Percentiles rank a stretch among this genome's conserved stretches.
Conservation (phyloP, 2,329 filamentous ascomycete species). For the Colletotrichum theobromicola region DNA sequence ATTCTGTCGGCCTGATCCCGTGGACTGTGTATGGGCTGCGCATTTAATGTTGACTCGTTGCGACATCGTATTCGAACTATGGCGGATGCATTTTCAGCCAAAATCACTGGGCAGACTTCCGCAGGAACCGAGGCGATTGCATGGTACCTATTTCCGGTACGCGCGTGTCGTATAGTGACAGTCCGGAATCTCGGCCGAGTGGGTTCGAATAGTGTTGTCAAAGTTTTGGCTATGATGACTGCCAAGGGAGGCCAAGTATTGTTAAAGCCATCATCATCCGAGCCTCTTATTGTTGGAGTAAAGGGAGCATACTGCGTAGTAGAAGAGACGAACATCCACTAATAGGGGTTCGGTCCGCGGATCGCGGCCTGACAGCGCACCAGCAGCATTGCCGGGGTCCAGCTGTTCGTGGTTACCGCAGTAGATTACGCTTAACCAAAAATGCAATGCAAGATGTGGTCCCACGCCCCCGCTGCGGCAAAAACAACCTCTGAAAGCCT, state of each 20-base stretch:
- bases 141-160: not conserved
- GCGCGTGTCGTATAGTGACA: not conserved
- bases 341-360: not conserved
- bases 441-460: not conserved
- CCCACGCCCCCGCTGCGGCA: not conserved
- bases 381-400: not conserved
- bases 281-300: not conserved
- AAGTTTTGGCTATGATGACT: not conserved
- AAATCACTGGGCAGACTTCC: not conserved
- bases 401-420: not conserved
- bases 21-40: not conserved
- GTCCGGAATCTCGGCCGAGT: not conserved
- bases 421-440: not conserved
- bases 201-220: not conserved
- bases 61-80: not conserved
- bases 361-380: not conserved
- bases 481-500: not conserved
- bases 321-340: not conserved
- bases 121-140: not conserved
- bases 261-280: not conserved
- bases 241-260: not conserved
- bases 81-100: not conserved
- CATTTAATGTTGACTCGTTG: not conserved
- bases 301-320: not conserved
- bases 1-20: not conserved